Evolutionary conservation across 805 yeast genomes (phyloP), one percentile per base, ranked within the genome.

Genomic region (Yamadazyma scolyti): DNA sequence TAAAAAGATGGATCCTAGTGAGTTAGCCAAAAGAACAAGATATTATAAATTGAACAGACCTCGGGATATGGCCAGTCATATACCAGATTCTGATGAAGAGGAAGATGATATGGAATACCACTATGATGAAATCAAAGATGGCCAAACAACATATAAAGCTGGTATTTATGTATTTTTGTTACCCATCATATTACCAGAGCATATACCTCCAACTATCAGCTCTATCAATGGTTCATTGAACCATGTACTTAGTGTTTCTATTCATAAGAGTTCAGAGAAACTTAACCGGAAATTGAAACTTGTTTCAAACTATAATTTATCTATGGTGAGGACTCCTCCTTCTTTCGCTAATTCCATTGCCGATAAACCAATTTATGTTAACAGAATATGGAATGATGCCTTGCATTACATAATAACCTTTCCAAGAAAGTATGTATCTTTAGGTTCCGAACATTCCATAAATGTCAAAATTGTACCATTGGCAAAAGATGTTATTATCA

Each of bases 281-380:
- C 43, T 61, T 25, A 56, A 46, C 37, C 40, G 71, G 9, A 60
- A 60, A 33, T 50, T 58, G 12, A 67, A 56, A 32, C 48, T 52
- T 4, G 46, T 50, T 19, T 54, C 59, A 2, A 29, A 28, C 19
- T 62, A 50, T 37, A 48, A 59, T 24, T 46, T 74, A 20, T 78
- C 79, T 2, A 66, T 70, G 55, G 69, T 73, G 6, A 52, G 79
- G 31, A 58, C 75, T 1, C 79, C 79, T 1, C 80, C 80, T 0
- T 69, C 75, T 4, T 68, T 71, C 49, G 77, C 78, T 2, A 68
- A 73, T 20, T 69, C 77, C 3, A 71, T 74, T 6, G 63, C 76
- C 5, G 81, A 82, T 48, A 84, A 82, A 48, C 87, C 94, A 0
- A 73, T 84, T 11, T 82, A 79, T 51, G 86, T 84, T 20, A 82